Base-by-base conservation (phyloP, 2,329 filamentous ascomycete genomes). In the Penicillium freii region DNA sequence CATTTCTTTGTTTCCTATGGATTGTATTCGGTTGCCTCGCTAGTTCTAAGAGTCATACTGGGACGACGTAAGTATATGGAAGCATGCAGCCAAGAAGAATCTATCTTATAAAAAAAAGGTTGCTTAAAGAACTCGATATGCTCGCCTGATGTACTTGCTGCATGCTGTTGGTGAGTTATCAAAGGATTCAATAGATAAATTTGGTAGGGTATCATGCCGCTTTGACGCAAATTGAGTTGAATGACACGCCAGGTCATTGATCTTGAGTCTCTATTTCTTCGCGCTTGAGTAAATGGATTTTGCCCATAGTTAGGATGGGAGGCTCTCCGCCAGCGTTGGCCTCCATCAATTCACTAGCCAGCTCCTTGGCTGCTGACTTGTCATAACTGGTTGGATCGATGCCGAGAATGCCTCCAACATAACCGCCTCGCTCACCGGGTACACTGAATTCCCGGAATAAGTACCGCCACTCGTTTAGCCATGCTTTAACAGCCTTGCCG, bases 381-480 rank as follows among this genome's bases (percentile, higher is more conserved):
- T 86, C 83, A 64, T 81, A 86, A 70, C 81, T 86, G 57, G 78
- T 82, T 1, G 84, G 83, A 68, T 87, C 84, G 56, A 88, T 84
- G 9, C 85, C 85, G 7, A 88, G 71, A 54, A 88, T 86, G 10
- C 85, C 85, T 38, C 85, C 85, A 23, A 87, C 81, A 43, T 94
- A 79, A 19, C 77, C 93, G 58, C 92, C 92, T 77, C 91, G 85
- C 74, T 97, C 94, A n/a, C 93, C 93, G 2, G 92, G 92, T 10
- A 97, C 92, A 38, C 90, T 94, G 75, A 99, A 99, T 76, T 99
- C 94, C 54, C 93, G 88, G 77, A 93, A 99, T 0, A 91, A 89
- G 72, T 97, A 99, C 61, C 91, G 86, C 92, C 92, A 96, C 73
- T 97, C 93, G 71, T 93, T 95, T 54, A 99, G 80, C 78, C 95